Evolutionary conservation across 192 early-diverging fungal genomes (phyloP).

Genomic region (Backusella sp.): DNA sequence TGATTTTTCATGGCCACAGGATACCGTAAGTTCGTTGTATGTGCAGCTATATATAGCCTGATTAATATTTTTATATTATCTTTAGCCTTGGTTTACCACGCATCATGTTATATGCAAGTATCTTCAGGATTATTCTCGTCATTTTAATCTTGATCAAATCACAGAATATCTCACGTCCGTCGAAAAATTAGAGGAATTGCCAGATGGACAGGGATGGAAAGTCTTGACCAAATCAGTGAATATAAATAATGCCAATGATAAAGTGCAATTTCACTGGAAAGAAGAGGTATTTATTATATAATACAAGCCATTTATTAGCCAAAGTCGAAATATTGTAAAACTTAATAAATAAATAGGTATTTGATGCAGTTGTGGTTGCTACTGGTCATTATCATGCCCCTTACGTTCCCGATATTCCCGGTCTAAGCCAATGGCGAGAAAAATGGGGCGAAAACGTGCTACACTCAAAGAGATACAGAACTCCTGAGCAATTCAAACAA

Average conservation of each 20-base stretch:
- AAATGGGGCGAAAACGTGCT: conserved; percentile 1
- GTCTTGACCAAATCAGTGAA: background rate
- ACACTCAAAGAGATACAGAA: conserved; percentile 36
- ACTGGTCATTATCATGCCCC: conserved; percentile 50
- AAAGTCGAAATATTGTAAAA: background rate
- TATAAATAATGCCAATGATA: background rate
- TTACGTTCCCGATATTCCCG: conserved; percentile 45
- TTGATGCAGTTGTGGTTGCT: conserved; percentile 53
- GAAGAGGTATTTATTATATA: background rate
- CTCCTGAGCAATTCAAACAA: conserved; percentile 27
- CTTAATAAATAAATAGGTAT: conserved; percentile 5
- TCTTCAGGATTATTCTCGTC: conserved; percentile 12
- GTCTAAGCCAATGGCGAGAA: conserved; percentile 15
- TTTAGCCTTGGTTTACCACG: background rate
- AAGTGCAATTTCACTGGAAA: background rate
- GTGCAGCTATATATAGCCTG: background rate
- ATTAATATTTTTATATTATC: background rate
- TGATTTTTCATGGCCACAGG: background rate
- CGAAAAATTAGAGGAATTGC: conserved; percentile 2
- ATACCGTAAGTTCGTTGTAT: background rate
- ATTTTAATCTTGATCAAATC: conserved; percentile 14
- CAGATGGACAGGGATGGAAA: background rate
- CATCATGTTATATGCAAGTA: conserved; percentile 20
- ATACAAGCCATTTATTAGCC: too few species aligned
- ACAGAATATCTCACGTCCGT: conserved; percentile 26